Base-by-base conservation (phyloP, 2,329 filamentous ascomycete species). In the Lachnellula cervina region DNA sequence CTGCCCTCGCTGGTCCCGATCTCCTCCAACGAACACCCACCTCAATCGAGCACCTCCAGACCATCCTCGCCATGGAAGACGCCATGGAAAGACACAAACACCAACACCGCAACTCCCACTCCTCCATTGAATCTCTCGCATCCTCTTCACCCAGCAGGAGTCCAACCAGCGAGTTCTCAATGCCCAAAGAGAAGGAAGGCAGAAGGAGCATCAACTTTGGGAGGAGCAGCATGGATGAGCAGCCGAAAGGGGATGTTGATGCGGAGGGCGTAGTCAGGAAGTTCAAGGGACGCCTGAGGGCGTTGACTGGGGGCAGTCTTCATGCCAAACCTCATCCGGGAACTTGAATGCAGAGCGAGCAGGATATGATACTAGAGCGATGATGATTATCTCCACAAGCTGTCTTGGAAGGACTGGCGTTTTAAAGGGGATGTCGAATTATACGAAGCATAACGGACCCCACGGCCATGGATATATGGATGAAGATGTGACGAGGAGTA, bases 221-320 rank as follows among this genome's bases (percentile, higher is more conserved):
- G 6, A 52, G 60, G 25, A 51, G 35, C 47, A 61, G 58, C 47
- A 19, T 62, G 50, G 59, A 62, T 42, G 59, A 57, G 32, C 45
- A 53, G 42, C 55, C 51, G 2, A 53, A 49, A 25, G 50, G 49
- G 21, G 45, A 56, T 14, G 16, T 49, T 23, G 54, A 55, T 5
- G 52, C 53, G 4, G 59, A 58, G 32, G 56, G 34, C 19, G 16
- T 60, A 14, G 56, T 58, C 11, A 55, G 51, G 38, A 62, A 60
- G 51, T 48, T 65, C 45, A 64, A 59, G 55, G 63, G 61, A 3
- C 38, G 63, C 13, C 51, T 65, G 44, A 58, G 63, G 32, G 63
- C 61, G 17, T 59, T 61, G 56, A 65, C 63, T 9, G 57, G 49
- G 13, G 59, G 56, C 17, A 61, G 52, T 40, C 53, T 52, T 14